Conservation (phyloP, 2,329 filamentous ascomycete genomes). For the Clarireedia monteithiana region DNA sequence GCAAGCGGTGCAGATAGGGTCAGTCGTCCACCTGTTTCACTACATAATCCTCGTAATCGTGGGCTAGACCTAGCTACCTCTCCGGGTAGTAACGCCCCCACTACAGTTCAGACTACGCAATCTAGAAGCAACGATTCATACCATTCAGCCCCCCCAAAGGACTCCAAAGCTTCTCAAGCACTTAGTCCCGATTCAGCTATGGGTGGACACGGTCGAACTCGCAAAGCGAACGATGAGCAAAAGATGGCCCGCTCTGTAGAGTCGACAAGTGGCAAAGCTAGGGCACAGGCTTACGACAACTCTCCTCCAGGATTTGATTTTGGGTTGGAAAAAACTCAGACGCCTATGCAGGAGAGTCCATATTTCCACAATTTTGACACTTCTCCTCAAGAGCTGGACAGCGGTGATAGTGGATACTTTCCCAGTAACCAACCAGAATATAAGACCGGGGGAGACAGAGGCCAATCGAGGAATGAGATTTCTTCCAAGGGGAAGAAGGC, state of each 20-base stretch:
- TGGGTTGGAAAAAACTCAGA: not conserved
- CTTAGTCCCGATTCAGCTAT: conserved; percentile 1
- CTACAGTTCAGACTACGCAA: not conserved
- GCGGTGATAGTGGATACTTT: not conserved
- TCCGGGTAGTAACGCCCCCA: not conserved
- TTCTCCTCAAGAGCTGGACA: not conserved
- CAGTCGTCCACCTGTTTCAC: conserved; percentile 5
- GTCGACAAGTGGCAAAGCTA: not conserved
- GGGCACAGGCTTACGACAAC: not conserved
- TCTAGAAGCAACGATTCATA: not conserved
- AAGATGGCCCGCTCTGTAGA: not conserved
- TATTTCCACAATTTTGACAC: conserved; percentile 5
- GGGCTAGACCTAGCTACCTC: not conserved
- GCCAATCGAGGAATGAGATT: too few relatives aligned
- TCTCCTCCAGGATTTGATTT: conserved; percentile 5
- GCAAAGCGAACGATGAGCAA: not conserved
- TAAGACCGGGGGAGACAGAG: too few relatives aligned
- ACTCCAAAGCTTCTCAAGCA: not conserved
- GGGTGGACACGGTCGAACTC: not conserved
- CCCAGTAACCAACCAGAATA: not conserved
- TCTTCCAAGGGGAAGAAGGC: not conserved
- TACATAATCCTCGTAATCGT: conserved; percentile 3
- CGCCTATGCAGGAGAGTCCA: not conserved
- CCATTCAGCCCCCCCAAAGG: not conserved
- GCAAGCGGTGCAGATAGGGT: not conserved